Base-by-base conservation (phyloP, 2,329 filamentous ascomycete species). In the Metarhizium anisopliae region DNA sequence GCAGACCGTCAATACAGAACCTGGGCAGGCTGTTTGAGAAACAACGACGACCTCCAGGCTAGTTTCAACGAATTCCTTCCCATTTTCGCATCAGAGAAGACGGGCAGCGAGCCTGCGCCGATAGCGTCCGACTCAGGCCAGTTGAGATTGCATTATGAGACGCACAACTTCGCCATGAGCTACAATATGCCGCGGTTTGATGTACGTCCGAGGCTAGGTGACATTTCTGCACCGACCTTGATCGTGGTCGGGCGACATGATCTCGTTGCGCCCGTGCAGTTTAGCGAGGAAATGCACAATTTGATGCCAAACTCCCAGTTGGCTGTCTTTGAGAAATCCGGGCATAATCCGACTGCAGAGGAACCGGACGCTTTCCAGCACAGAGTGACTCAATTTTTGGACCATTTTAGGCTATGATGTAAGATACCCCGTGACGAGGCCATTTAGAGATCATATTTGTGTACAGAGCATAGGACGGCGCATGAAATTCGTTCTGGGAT, bases 141-240 rank as follows among this genome's bases (percentile, higher is more conserved):
- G 4, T 13, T 56, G 16, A 51, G 56, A 4, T 32, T 63, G 30
- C 62, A 56, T 38, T 64, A 59, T 32, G 57, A 64, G 47, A 62
- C 60, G 14, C 60, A 64, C 36, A 64, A 65, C 53, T 58, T 59
- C 16, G 61, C 63, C 13, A 62, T 63, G 38, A 60, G 61, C 2
- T 55, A 58, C 43, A 65, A 58, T 29, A 47, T 56, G 35, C 61
- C 62, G 1, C 55, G 60, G 5, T 61, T 65, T n/a, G 61, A 65
- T 50, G 55, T 66, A 25, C 58, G 63, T 5, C 8, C 52, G 2
- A 59, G 53, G 13, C 52, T 64, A 11, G n/a, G 35, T 2, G 55
- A 62, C 2, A 60, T 66, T 29, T 50, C 49, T 5, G 56, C 52
- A 11, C 63, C 61, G 7, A 63, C 62, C 1, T 55, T 66, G 13